Percentiles rank a stretch among this genome's conserved stretches.
Conservation (phyloP, 441 rosid genomes). For the Sinapis alba region DNA sequence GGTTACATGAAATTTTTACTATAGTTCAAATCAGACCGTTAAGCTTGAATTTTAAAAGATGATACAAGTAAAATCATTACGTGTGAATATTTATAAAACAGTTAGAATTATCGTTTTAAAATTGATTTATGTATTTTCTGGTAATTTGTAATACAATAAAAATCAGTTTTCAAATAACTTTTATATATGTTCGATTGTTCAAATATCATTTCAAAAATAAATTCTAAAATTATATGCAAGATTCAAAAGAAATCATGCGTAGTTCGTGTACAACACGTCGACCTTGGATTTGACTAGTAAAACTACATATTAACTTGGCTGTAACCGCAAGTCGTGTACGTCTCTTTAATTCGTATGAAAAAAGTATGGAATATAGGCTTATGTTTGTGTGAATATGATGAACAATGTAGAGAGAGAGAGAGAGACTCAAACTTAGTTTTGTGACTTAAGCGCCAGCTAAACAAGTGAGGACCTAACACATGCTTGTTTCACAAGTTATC, state of each 20-base stretch:
- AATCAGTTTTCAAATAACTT: not conserved
- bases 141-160: not conserved
- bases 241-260: constrained; percentile 5
- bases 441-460: constrained; percentile 85
- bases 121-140: not conserved
- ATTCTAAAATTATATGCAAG: not conserved
- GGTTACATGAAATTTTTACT: not conserved
- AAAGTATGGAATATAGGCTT: not conserved
- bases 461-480: constrained; percentile 33
- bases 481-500: constrained; percentile 14
- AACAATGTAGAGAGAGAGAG: constrained; percentile 21
- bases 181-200: not conserved
- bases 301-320: not conserved
- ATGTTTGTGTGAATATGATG: constrained; percentile 13
- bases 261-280: constrained; percentile 31
- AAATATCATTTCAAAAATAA: not conserved
- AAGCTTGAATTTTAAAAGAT: not conserved
- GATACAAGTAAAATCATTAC: not conserved
- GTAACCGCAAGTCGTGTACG: not conserved
- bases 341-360: not conserved
- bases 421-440: constrained; percentile 41
- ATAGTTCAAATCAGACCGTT: not conserved
- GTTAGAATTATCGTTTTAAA: not conserved
- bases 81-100: not conserved
- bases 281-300: not conserved